A percentile compares a stretch with the other conserved stretches of the same genome.
phyloP scores from a whole-genome alignment of 2,329 filamentous ascomycete genomes.

The Verticillium longisporum region DNA sequence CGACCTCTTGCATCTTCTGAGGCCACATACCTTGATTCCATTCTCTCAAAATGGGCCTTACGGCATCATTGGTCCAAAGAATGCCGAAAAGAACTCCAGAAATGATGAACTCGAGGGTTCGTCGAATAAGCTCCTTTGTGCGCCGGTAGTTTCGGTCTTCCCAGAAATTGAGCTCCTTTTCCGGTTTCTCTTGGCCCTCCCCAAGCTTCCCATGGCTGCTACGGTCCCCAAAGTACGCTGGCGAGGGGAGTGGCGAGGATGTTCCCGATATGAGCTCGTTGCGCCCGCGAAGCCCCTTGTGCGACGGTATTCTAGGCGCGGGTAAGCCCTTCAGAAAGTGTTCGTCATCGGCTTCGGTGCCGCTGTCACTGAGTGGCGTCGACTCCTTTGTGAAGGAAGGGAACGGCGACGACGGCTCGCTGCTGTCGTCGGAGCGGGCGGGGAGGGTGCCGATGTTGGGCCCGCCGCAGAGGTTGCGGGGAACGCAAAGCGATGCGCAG shows the following conservation, averaged over 20 bases:
- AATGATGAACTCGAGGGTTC: constrained; percentile 45
- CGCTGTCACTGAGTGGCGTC: constrained; percentile 72
- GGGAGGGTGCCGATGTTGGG: constrained; percentile 6
- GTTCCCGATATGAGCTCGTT: constrained; percentile 47
- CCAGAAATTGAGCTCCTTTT: constrained; percentile 4
- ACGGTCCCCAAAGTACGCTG: constrained; percentile 34
- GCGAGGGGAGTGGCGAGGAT: constrained; percentile 49
- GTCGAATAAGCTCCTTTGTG: constrained; percentile 44
- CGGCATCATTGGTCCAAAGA: constrained; percentile 38
- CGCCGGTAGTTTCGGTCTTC: constrained; percentile 27
- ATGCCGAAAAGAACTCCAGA: constrained; percentile 41
- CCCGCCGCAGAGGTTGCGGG: constrained; percentile 1
- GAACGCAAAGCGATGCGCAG: constrained; percentile 29
- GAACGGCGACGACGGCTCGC: constrained; percentile 13
- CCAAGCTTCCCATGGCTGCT: constrained; percentile 17
- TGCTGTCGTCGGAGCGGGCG: constrained; percentile 13
- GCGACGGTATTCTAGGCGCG: constrained; percentile 62
- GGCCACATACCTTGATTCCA: constrained; percentile 42
- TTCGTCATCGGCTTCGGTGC: constrained; percentile 93
- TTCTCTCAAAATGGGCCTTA: constrained; percentile 33
- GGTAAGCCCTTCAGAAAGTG: constrained; percentile 80
- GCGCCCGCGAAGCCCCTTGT: constrained; percentile 68
- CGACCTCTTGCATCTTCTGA: background rate
- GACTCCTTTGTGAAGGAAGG: constrained; percentile 40
- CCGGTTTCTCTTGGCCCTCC: constrained; percentile 9